Percentiles rank a stretch among this genome's conserved stretches.
Evolutionary conservation across 2,329 filamentous ascomycete genomes (phyloP).

Genomic region (Diplodia sapinea): DNA sequence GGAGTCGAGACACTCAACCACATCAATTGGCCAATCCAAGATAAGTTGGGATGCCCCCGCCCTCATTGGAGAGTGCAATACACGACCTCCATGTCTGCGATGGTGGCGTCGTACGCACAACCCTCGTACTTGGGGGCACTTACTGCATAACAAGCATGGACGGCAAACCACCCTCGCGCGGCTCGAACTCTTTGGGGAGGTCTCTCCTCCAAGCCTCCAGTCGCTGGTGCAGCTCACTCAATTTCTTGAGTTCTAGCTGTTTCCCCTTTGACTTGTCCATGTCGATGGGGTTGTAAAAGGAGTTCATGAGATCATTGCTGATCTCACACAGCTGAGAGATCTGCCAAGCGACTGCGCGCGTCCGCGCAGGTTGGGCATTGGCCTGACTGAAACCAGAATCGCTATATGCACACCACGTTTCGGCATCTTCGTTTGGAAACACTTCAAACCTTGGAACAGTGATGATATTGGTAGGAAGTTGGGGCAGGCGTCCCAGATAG

Average conservation of each 20-base stretch:
- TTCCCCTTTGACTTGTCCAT: conserved; percentile 71
- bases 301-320: conserved; percentile 84
- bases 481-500: conserved; percentile 88
- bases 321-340: conserved; percentile 88
- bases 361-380: conserved; percentile 79
- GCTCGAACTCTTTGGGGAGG: conserved; percentile 83
- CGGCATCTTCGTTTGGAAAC: conserved; percentile 84
- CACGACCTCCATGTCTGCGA: not conserved
- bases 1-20: not conserved
- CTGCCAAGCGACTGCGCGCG: conserved; percentile 79
- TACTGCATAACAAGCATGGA: conserved; percentile 87
- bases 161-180: conserved; percentile 85
- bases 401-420: conserved; percentile 86
- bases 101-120: too few species aligned
- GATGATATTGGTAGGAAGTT: conserved; percentile 78
- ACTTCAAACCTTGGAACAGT: conserved; percentile 90
- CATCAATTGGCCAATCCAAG: not conserved
- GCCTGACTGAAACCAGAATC: conserved; percentile 78
- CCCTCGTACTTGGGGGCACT: conserved; percentile 51
- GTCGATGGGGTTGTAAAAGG: conserved; percentile 84
- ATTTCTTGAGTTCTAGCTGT: conserved; percentile 84
- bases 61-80: not conserved
- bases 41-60: not conserved
- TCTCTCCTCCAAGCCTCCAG: conserved; percentile 88
- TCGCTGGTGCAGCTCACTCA: conserved; percentile 88